These are phyloP conservation scores for Apophysomyces trapeziformis DNA, from an alignment of 371 early-diverging fungal species.

Conservation along the genomic window DNA sequence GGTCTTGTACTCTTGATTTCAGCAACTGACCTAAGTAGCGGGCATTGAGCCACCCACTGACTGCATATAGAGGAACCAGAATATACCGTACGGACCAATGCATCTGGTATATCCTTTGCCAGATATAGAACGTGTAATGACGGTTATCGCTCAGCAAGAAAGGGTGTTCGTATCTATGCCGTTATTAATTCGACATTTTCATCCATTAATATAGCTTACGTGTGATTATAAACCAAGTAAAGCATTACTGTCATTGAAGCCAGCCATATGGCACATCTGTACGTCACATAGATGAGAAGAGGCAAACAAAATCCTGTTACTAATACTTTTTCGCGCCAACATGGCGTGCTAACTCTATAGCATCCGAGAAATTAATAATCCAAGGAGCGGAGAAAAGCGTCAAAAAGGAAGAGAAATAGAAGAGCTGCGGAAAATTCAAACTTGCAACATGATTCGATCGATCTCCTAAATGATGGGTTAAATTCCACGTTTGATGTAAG, in stretches of 20 bases:
- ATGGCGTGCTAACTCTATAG: background rate
- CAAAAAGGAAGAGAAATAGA: constrained; percentile 83
- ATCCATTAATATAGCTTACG: constrained; percentile 47
- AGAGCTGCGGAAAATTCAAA: constrained; percentile 84
- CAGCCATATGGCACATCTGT: background rate
- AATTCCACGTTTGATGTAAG: background rate
- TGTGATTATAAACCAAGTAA: constrained; percentile 54
- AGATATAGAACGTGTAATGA: constrained; percentile 94
- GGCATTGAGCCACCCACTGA: constrained; percentile 51
- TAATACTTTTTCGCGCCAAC: constrained; percentile 16
- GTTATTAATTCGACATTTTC: constrained; percentile 23
- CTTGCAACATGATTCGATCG: constrained; percentile 83
- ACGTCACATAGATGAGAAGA: background rate
- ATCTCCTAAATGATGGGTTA: constrained; percentile 64
- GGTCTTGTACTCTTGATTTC: background rate
- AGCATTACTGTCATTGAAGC: constrained; percentile 18
- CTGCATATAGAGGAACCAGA: constrained; percentile 70
- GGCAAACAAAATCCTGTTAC: background rate
- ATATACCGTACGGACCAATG: constrained; percentile 63
- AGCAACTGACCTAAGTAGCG: constrained; percentile 26
- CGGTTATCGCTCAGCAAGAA: constrained; percentile 95
- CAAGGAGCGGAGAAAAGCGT: constrained; percentile 48
- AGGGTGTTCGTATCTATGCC: constrained; percentile 78
- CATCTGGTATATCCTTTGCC: constrained; percentile 76
- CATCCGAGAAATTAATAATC: constrained; percentile 12